These are phyloP conservation scores for Colletotrichum sojae DNA, from an alignment of 2,329 filamentous ascomycete genomes.

Conservation along the genomic window DNA sequence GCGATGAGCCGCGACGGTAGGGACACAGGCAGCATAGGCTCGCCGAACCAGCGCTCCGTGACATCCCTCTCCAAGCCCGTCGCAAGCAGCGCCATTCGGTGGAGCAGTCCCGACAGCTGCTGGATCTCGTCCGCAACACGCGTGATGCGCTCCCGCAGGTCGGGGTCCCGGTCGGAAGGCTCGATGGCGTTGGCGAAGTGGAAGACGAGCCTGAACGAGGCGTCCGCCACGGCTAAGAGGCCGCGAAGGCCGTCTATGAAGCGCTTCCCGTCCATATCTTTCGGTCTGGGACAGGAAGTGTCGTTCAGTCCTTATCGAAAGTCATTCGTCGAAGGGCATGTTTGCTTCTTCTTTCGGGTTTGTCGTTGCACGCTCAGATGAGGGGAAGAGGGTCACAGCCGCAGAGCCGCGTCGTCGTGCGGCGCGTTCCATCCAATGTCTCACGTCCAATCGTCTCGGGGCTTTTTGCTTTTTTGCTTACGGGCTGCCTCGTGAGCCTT, in stretches of 20 bases:
- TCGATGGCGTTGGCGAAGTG: not conserved
- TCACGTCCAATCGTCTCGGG: too few species aligned
- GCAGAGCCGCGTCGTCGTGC: too few species aligned
- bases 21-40: not conserved
- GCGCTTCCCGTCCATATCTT: not conserved
- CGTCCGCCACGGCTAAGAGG: conserved; percentile 1
- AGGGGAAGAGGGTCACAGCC: too few species aligned
- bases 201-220: not conserved
- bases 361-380: too few species aligned
- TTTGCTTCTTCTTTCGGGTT: too few species aligned
- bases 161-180: not conserved
- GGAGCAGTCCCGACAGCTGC: conserved; percentile 5
- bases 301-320: too few species aligned
- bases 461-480: too few species aligned
- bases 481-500: too few species aligned
- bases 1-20: not conserved
- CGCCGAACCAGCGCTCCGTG: too few species aligned
- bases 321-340: too few species aligned
- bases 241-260: conserved; percentile 4
- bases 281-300: too few species aligned
- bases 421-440: too few species aligned
- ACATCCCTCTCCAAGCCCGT: not conserved
- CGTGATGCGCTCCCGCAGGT: not conserved
- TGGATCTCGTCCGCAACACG: conserved; percentile 15
- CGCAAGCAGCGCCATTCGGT: not conserved